A percentile compares a stretch with the other conserved stretches of the same genome.
phyloP scores from a whole-genome alignment of 345 rosid species.

The Dovyalis caffra region DNA sequence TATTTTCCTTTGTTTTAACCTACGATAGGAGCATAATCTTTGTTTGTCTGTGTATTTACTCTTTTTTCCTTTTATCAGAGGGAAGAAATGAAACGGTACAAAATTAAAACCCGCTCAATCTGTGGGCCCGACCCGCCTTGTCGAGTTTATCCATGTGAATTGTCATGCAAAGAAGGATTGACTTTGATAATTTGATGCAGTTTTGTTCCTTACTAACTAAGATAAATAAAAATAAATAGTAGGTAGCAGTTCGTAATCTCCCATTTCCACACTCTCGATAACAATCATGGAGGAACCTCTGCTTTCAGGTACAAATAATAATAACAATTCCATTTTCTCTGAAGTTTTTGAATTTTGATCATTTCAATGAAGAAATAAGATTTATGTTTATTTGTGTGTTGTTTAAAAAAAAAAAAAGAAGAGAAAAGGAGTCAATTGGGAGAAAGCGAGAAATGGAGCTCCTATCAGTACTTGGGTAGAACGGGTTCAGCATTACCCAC shows the following conservation, averaged over 20 bases:
- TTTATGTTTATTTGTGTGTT: neutral
- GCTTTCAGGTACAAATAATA: conserved; percentile 55
- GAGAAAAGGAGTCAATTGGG: conserved; percentile 43
- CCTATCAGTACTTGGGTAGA: conserved; percentile 78
- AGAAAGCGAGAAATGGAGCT: conserved; percentile 57
- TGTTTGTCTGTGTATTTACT: no score
- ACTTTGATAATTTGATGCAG: neutral
- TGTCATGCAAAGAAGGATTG: neutral
- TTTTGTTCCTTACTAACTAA: conserved; percentile 26
- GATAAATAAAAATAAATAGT: conserved; percentile 4
- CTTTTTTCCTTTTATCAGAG: neutral
- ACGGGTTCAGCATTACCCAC: conserved; percentile 60
- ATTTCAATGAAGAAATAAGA: neutral
- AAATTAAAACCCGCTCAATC: neutral
- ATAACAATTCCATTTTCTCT: neutral
- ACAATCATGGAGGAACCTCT: conserved; percentile 63
- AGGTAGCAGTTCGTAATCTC: no score
- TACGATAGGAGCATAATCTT: no score
- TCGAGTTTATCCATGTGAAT: neutral
- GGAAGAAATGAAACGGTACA: neutral
- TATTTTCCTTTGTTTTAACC: no score
- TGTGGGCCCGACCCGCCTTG: conserved; percentile 1
- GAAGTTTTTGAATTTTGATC: neutral
- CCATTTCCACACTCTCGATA: neutral
- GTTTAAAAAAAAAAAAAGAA: no score